Percentiles rank a stretch among this genome's conserved stretches.
These are phyloP conservation scores for Globisporangium alternatum DNA, from an alignment of 352 stramenopile genomes.

Conservation along the genomic window DNA sequence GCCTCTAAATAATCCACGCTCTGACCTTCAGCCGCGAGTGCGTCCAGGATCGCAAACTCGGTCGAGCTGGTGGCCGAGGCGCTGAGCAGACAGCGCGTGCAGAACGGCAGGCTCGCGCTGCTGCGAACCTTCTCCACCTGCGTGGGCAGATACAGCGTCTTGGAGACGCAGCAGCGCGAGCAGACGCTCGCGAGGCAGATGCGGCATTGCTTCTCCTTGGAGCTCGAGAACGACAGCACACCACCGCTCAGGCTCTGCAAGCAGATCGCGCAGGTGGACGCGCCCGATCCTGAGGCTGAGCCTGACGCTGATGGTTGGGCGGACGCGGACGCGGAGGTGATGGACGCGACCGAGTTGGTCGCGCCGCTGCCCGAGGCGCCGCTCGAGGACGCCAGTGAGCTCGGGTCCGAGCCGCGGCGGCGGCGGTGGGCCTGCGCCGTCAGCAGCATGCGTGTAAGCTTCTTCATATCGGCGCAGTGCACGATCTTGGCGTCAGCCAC, in stretches of 20 bases:
- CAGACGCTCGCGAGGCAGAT: constrained; percentile 19
- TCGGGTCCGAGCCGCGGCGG: neutral
- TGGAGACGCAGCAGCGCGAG: constrained; percentile 20
- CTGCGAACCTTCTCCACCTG: constrained; percentile 23
- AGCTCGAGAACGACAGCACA: neutral
- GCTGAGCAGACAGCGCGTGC: constrained; percentile 29
- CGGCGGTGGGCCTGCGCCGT: neutral
- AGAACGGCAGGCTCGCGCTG: constrained; percentile 24
- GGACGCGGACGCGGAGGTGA: neutral
- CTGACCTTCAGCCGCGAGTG: neutral
- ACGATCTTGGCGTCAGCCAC: constrained; percentile 14
- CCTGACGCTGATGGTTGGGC: neutral
- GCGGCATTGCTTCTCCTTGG: constrained; percentile 4
- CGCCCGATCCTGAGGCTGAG: no score
- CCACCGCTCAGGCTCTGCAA: neutral
- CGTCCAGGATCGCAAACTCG: constrained; percentile 20
- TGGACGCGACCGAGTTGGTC: neutral
- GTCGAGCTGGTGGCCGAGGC: constrained; percentile 3
- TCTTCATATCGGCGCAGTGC: constrained; percentile 40
- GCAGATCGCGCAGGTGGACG: neutral
- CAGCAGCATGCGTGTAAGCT: constrained; percentile 26
- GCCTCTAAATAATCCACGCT: constrained; percentile 18
- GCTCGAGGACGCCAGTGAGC: neutral
- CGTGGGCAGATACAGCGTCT: constrained; percentile 17
- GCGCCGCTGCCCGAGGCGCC: neutral